Evolutionary conservation across 2,329 filamentous ascomycete species (phyloP).

Genomic region (Fusarium illudens): DNA sequence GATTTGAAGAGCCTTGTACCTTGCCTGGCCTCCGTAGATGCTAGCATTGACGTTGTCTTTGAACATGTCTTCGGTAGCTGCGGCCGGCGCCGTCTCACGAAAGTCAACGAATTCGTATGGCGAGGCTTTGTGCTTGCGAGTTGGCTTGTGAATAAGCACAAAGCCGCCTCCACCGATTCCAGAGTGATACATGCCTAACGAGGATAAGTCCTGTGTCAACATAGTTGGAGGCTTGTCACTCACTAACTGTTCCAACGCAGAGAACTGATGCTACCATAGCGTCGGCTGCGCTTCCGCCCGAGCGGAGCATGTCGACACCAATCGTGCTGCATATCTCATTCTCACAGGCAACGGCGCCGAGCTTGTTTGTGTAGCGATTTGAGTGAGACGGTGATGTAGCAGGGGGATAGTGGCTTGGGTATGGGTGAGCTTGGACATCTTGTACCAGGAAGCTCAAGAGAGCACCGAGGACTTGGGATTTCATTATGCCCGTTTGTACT

Average conservation of each 20-base stretch:
- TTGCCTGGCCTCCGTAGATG: conserved; percentile 74
- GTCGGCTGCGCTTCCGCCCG: conserved; percentile 73
- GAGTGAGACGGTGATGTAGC: conserved; percentile 4
- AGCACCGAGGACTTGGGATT: neutral
- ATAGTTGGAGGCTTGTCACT: neutral
- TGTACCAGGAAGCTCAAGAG: conserved; percentile 15
- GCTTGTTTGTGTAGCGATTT: conserved; percentile 30
- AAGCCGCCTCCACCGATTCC: conserved; percentile 85
- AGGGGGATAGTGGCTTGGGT: conserved; percentile 17
- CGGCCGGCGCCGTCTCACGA: conserved; percentile 82
- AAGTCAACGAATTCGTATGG: conserved; percentile 84
- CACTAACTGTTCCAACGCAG: conserved; percentile 67
- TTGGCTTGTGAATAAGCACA: conserved; percentile 71
- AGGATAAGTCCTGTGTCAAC: neutral
- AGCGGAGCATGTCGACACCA: conserved; percentile 63
- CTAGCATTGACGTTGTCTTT: conserved; percentile 71
- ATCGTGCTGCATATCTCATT: conserved; percentile 66
- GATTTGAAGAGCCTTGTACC: conserved; percentile 61
- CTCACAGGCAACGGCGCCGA: conserved; percentile 70
- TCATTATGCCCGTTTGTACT: neutral
- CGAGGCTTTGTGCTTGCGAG: conserved; percentile 55
- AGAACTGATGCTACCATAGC: conserved; percentile 70
- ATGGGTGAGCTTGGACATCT: conserved; percentile 5
- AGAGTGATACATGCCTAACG: conserved; percentile 66
- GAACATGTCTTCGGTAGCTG: conserved; percentile 84